Evolutionary conservation across 1,284 basidiomycete species (phyloP), one percentile per base, ranked within the genome.

Genomic region (Lignosus rhinocerotis): DNA sequence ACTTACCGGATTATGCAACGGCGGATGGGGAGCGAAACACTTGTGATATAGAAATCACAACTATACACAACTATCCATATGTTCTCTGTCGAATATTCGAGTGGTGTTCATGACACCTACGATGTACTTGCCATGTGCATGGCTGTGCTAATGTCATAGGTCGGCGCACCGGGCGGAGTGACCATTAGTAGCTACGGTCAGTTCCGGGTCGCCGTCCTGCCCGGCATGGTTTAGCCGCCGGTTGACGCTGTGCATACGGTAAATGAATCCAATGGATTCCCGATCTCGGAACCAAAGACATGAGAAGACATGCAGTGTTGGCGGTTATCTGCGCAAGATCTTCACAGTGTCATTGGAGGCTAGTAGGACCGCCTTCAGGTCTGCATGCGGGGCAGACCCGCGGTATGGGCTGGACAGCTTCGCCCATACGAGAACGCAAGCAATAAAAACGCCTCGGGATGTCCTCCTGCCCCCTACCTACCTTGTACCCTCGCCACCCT

Each of bases 301-400:
- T 56, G 55, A 9, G n/a, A 25, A 21, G 50, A 34, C 25, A 42
- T 56, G 55, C 57, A 30, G 53, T n/a, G 47, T 48, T 33, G 17
- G 53, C 53, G 58, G 50, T 55, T 44, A 63, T 63, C 56, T 55
- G 34, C 48, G 53, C 12, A 19, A 45, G 39, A 59, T 59, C 58
- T 36, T 34, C 41, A 43, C 49, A 21, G 41, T 25, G 41, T 42
- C 25, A 25, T 25, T 25, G 25, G 25, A 25, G 25, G 25, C 25
- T 25, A 32, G 21, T 21, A n/a, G 30, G 49, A 48, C 53, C 21
- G 38, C 50, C 41, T 53, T 42, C 32, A 43, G 51, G 56, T 39
- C 41, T 39, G 42, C 21, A 51, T 39, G 55, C 51, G 45, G 53
- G 39, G 57, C 54, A 41, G 57, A 45, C 44, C 48, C 51, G 51